Evolutionary conservation across 2,329 filamentous ascomycete genomes (phyloP), one percentile per base, ranked within the genome.

Genomic region (Claviceps sp.): DNA sequence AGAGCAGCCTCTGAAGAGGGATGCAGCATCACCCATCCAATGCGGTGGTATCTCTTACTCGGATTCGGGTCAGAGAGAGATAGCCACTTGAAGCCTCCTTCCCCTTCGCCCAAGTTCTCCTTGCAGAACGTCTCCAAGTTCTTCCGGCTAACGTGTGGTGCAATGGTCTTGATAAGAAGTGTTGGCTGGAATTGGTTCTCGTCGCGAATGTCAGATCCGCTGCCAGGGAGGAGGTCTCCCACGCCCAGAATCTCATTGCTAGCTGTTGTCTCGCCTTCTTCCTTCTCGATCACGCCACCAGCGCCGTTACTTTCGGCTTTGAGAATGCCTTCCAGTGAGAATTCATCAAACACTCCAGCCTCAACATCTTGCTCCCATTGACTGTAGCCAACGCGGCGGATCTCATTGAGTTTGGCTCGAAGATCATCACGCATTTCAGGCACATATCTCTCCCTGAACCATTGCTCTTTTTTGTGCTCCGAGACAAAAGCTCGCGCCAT

Each of bases 1-100:
- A 78, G 73, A 5, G 76, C 70, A 22, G 77, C 74, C 52, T 94
- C 87, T 1, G 85, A 76, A 14, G 81, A 81, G 16, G 88, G 85
- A 61, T 97, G 86, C 9, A 98, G 77, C 78, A 97, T 93, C 54
- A 98, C 94, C 91, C 94, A 98, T 22, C 93, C 93, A 67, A 98
- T 97, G 22, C 93, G 85, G 64, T 98, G 93, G 62, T 90, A 98
- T 56, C 95, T 86, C 71, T 98, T 98, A 61, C 88, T 85, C 1
- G 93, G 93, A 63, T 98, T 98, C 0, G 93, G 93, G 61, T 98
- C 93, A 58, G 90, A 96, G 48, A 98, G 77, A 37, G 91, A 97
- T 5, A 98, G 75, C 83, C 91, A 97, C 64, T 91, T 94, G 72
- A 93, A 96, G 2, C 91, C 91, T 50, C 90, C 90, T 57, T 93